Evolutionary conservation across 768 basidiomycete species (phyloP), one percentile per base, ranked within the genome.

Genomic region (Serpula lacrymans): DNA sequence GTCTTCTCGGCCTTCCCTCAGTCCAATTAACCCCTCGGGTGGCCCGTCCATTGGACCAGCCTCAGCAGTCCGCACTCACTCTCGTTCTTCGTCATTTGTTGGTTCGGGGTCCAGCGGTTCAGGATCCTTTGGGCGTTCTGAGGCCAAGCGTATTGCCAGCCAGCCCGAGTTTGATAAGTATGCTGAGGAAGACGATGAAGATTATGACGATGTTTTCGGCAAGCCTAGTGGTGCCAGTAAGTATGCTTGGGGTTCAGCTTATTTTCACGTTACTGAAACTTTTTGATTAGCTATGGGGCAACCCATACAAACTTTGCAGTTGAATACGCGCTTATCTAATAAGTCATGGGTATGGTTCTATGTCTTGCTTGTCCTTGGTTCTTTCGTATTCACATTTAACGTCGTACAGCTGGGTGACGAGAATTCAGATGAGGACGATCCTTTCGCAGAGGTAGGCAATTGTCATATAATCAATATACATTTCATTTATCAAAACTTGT

Each of bases 181-280:
- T 60, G 70, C 88, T 5, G 92, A 95, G 62, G 81, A 80, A 7
- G 89, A 96, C 20, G 88, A 80, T 4, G 84, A 97, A 54, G 91
- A 97, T 57, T 98, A 96, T 53, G 91, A 95, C 34, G 95, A 96
- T 59, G 82, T 97, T 8, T 95, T 98, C 61, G 91, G 79, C 44
- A 89, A 88, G 60, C 72, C 70, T 14, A 84, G 76, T 46, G 77
- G 78, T 18, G 70, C 74, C 9, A 68, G 88, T 87, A 46, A 61
- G 84, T 68, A n/a, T 1, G 12, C 18, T 46, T 41, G 25, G 37
- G n/a, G 26, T 35, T 7, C 12, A 42, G 27, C 34, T 39, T 21
- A 25, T 43, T 22, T 44, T 22, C 13, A 10, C 16, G 35, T 8
- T 21, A 32, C 16, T 30, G 32, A 41, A 24, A 46, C 14, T 27